Conservation (phyloP, 306 rosid genomes). For the Cucurbita moschata region DNA sequence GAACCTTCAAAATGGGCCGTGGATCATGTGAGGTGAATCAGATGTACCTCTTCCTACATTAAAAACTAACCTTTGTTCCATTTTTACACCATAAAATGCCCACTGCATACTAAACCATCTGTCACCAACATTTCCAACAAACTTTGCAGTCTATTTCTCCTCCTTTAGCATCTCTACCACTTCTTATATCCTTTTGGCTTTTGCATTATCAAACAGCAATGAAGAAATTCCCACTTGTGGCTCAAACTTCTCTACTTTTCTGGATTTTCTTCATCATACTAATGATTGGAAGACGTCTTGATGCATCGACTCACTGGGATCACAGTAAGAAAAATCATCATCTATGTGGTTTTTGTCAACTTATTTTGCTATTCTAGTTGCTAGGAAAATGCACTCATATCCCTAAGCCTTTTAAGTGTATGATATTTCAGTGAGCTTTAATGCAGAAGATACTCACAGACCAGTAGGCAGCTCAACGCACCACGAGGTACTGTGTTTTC, state of each 20-base stretch:
- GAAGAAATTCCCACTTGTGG: constrained; percentile 28
- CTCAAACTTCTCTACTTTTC: constrained; percentile 22
- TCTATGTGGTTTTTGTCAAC: constrained; percentile 11
- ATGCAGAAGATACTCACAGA: not conserved
- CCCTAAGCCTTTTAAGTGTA: not conserved
- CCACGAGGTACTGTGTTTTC: not conserved
- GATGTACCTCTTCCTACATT: constrained; percentile 41
- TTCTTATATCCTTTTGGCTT: not conserved
- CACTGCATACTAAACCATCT: not conserved
- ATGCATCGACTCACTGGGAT: not conserved
- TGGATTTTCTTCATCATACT: constrained; percentile 29
- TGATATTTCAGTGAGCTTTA: not conserved
- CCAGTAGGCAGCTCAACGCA: not conserved
- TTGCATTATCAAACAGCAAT: constrained; percentile 14
- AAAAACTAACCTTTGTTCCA: constrained; percentile 12
- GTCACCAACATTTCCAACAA: constrained; percentile 1
- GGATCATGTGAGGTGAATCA: constrained; percentile 79
- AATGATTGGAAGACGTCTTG: constrained; percentile 22
- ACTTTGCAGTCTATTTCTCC: not conserved
- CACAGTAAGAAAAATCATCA: constrained; percentile 21
- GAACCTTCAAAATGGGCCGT: constrained; percentile 41
- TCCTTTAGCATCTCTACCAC: not conserved
- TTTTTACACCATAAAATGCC: constrained; percentile 1
- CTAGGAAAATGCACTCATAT: not conserved
- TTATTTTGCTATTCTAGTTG: not conserved